These are phyloP conservation scores for Coemansia sp. DNA, from an alignment of 192 early-diverging fungal species.

Conservation along the genomic window DNA sequence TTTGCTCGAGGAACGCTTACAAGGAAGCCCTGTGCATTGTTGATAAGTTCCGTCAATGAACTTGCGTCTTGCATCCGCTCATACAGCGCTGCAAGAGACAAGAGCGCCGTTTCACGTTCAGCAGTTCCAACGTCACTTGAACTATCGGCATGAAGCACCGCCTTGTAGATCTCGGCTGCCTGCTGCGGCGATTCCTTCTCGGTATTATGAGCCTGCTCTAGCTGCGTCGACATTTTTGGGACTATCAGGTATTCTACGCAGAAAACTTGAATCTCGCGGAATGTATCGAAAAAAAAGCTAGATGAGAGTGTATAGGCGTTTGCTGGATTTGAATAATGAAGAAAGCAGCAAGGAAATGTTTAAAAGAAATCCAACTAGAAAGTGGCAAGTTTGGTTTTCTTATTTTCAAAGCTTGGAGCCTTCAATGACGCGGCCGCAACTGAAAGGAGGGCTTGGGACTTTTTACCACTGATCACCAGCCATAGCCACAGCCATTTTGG, in stretches of 20 bases:
- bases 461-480: no score
- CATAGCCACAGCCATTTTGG: no score
- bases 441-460: no score
- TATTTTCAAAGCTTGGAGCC: background rate
- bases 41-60: constrained; percentile 80
- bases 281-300: background rate
- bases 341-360: background rate
- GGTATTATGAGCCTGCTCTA: constrained; percentile 34
- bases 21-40: constrained; percentile 77
- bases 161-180: constrained; percentile 39
- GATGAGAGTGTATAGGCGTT: background rate
- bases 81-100: constrained; percentile 43
- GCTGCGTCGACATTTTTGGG: constrained; percentile 26
- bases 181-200: constrained; percentile 48
- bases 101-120: constrained; percentile 37
- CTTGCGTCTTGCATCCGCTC: constrained; percentile 61
- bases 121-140: constrained; percentile 9
- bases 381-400: no score
- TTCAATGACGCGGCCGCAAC: constrained; percentile 27
- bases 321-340: background rate
- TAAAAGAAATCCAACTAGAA: no score
- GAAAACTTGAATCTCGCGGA: constrained; percentile 1
- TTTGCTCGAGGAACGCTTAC: constrained; percentile 91
- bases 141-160: constrained; percentile 40
- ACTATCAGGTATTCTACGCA: background rate